Percentiles rank a stretch among this genome's conserved stretches.
phyloP scores from a whole-genome alignment of 257 asterid species.

The Ligustrum vulgare region DNA sequence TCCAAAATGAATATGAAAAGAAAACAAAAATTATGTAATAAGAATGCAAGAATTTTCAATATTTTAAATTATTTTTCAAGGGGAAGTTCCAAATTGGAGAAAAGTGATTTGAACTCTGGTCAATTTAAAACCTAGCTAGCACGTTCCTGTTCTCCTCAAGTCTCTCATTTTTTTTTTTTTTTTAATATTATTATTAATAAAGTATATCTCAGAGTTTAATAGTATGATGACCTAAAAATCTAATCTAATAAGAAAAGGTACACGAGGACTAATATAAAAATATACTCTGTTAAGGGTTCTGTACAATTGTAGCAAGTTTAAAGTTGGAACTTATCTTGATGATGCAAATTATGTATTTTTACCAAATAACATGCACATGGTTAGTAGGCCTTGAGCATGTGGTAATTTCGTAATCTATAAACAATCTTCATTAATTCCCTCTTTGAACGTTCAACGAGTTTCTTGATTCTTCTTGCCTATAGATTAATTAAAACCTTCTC shows the following conservation, averaged over 20 bases:
- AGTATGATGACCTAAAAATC: not conserved
- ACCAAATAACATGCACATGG: not conserved
- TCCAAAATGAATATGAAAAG: too few relatives aligned
- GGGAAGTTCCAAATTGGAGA: not conserved
- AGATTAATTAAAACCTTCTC: not conserved
- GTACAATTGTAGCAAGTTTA: not conserved
- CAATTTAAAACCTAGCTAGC: not conserved
- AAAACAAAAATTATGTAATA: too few relatives aligned
- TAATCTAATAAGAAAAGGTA: not conserved
- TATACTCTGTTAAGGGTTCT: not conserved
- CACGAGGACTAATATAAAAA: not conserved
- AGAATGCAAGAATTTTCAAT: too few relatives aligned
- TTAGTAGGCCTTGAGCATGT: not conserved
- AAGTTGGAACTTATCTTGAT: not conserved
- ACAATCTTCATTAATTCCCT: slow-evolving; percentile 5
- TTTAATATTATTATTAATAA: not conserved
- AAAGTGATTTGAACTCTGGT: not conserved
- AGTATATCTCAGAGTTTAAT: not conserved
- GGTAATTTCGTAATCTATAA: slow-evolving; percentile 1
- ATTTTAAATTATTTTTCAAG: too few relatives aligned
- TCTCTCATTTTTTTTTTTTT: not conserved
- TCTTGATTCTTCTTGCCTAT: not conserved
- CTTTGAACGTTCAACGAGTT: not conserved
- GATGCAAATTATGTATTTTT: not conserved
- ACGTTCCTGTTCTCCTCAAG: too few relatives aligned